A percentile compares a stretch with the other conserved stretches of the same genome.
phyloP scores from a whole-genome alignment of 352 stramenopile species.

The Globisporangium echinulatum region DNA sequence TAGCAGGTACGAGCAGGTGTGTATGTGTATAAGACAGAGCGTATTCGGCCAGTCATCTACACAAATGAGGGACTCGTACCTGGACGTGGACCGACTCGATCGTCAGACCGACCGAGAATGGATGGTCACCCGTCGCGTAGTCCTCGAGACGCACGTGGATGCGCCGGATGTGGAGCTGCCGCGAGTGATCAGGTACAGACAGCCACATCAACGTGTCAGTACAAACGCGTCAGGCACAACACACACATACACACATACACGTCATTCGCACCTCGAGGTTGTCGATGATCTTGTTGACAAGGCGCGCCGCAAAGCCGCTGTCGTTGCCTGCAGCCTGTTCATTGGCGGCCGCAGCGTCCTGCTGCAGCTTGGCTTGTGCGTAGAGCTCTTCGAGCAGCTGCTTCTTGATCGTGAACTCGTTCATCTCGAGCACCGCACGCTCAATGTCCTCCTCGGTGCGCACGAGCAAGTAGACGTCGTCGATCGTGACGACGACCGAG shows the following conservation, averaged over 20 bases:
- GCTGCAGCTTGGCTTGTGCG: conserved; percentile 51
- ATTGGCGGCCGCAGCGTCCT: conserved; percentile 27
- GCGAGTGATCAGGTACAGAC: too few relatives aligned
- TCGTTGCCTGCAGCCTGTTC: conserved; percentile 15
- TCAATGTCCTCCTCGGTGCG: conserved; percentile 79
- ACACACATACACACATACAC: not conserved
- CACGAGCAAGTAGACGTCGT: conserved; percentile 81
- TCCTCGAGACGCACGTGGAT: conserved; percentile 85
- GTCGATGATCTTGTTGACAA: conserved; percentile 88
- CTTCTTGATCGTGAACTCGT: conserved; percentile 82
- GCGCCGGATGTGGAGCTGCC: conserved; percentile 71
- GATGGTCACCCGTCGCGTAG: conserved; percentile 65
- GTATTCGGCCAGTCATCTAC: not conserved
- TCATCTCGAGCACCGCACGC: conserved; percentile 60
- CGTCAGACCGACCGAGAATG: conserved; percentile 75
- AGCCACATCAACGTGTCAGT: too few relatives aligned
- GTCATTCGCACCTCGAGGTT: conserved; percentile 60
- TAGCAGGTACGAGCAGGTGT: conserved; percentile 12
- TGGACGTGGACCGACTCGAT: conserved; percentile 79
- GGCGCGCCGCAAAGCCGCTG: conserved; percentile 65
- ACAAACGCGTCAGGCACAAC: too few relatives aligned
- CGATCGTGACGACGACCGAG: conserved; percentile 81
- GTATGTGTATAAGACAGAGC: not conserved
- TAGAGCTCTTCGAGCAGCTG: conserved; percentile 80
- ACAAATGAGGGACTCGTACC: conserved; percentile 15